phyloP scores from a whole-genome alignment of 345 rosid genomes.

The Excoecaria agallocha region DNA sequence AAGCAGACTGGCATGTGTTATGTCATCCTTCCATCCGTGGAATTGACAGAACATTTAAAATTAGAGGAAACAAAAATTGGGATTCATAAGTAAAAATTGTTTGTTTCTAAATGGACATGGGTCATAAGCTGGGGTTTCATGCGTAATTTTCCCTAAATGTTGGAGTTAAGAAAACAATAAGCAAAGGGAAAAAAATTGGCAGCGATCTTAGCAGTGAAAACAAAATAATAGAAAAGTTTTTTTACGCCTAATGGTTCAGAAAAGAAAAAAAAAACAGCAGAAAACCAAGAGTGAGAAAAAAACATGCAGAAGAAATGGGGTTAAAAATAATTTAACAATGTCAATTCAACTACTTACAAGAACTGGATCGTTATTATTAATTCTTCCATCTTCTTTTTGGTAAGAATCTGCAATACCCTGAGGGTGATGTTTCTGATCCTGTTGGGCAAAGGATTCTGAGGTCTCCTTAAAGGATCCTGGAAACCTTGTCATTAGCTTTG shows the following conservation, averaged over 20 bases:
- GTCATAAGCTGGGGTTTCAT: no score
- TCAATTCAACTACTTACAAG: conserved; percentile 53
- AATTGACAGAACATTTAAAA: no score
- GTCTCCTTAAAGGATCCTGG: conserved; percentile 92
- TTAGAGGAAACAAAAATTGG: no score
- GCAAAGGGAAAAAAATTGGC: background rate
- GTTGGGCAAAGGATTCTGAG: conserved; percentile 52
- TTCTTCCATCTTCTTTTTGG: conserved; percentile 60
- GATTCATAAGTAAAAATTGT: no score
- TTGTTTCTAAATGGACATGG: no score
- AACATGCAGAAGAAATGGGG: background rate
- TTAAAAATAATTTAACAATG: background rate
- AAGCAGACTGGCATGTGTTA: no score
- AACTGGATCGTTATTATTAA: conserved; percentile 59
- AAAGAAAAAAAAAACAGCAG: background rate
- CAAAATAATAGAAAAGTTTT: background rate
- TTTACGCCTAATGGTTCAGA: background rate
- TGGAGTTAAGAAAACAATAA: background rate
- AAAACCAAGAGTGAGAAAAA: background rate
- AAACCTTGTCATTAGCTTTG: conserved; percentile 66
- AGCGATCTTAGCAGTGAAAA: background rate
- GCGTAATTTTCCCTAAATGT: no score
- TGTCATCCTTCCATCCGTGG: no score
- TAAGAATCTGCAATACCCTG: conserved; percentile 39
- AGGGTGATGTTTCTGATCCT: conserved; percentile 50